Percentiles rank a stretch among this genome's conserved stretches.
Conservation (phyloP, 192 early-diverging fungal species). For the Backusella tuberculispora region DNA sequence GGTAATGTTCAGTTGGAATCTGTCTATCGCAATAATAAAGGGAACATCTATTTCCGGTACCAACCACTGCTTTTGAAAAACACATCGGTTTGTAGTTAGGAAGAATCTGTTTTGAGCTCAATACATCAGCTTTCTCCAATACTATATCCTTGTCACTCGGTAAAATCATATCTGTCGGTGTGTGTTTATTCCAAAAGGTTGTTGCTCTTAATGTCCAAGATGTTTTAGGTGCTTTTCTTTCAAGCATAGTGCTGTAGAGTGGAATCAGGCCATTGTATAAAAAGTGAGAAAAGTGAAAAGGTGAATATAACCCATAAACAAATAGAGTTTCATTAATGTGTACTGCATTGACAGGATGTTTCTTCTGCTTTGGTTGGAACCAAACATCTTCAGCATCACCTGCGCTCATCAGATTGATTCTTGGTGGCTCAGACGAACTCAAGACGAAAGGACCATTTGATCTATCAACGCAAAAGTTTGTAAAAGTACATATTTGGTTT, state of each 20-base stretch:
- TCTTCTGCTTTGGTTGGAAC: constrained; percentile 16
- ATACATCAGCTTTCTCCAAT: background rate
- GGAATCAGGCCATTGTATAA: constrained; percentile 54
- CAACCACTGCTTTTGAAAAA: constrained; percentile 39
- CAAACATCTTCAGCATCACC: constrained; percentile 24
- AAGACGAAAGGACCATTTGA: constrained; percentile 28
- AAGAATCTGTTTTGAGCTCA: constrained; percentile 11
- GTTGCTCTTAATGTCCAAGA: constrained; percentile 38
- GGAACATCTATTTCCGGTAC: constrained; percentile 33
- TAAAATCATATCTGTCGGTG: constrained; percentile 22
- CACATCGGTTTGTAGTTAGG: constrained; percentile 30
- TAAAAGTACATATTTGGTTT: constrained; percentile 31
- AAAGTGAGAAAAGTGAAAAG: constrained; percentile 50
- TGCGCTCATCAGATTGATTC: constrained; percentile 29
- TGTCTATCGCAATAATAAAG: constrained; percentile 31
- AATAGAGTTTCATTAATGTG: constrained; percentile 46
- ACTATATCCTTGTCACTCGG: constrained; percentile 30
- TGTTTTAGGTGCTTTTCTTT: background rate
- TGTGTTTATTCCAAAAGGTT: constrained; percentile 27
- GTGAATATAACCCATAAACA: constrained; percentile 49
- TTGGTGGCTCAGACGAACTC: constrained; percentile 7
- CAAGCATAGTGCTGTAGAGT: constrained; percentile 44
- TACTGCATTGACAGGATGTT: background rate
- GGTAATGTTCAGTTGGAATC: constrained; percentile 24
- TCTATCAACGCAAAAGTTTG: constrained; percentile 41